A percentile compares a stretch with the other conserved stretches of the same genome.
Evolutionary conservation across 2,329 filamentous ascomycete species (phyloP).

Genomic region (Rhinocladiella similis): DNA sequence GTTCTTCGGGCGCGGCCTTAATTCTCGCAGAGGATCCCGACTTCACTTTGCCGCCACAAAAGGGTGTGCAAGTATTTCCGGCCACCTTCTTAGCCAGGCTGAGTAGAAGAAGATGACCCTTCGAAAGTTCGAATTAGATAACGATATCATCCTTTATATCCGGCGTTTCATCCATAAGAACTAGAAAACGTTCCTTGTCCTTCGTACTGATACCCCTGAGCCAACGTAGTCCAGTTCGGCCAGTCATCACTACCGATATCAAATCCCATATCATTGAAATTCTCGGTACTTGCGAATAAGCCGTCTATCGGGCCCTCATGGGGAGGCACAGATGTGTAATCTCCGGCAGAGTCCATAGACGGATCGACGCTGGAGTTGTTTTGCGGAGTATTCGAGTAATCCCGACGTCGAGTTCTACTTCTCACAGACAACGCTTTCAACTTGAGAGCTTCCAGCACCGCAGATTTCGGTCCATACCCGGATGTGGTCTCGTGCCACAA

Average conservation of each 20-base stretch:
- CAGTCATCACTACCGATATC: conserved; percentile 3
- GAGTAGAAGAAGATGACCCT: too few species aligned
- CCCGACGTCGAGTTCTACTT: background rate
- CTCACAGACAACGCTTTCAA: conserved; percentile 9
- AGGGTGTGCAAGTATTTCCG: too few species aligned
- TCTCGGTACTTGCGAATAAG: too few species aligned
- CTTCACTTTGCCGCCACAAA: too few species aligned
- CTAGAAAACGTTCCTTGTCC: background rate
- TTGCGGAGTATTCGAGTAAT: background rate
- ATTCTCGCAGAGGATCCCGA: too few species aligned
- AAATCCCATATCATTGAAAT: background rate
- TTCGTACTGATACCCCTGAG: conserved; percentile 2
- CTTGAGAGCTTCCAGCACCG: conserved; percentile 5
- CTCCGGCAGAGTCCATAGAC: background rate
- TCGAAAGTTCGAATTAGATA: too few species aligned
- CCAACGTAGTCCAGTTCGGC: conserved; percentile 2
- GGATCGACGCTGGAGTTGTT: background rate
- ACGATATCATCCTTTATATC: background rate
- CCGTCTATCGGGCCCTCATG: too few species aligned
- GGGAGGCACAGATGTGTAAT: background rate
- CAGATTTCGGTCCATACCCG: conserved; percentile 10
- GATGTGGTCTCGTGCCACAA: conserved; percentile 1
- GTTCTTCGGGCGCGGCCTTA: too few species aligned
- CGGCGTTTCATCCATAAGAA: background rate
- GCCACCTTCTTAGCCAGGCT: too few species aligned